These are phyloP conservation scores for Talaromyces liani DNA, from an alignment of 495 filamentous ascomycete species.

Conservation along the genomic window DNA sequence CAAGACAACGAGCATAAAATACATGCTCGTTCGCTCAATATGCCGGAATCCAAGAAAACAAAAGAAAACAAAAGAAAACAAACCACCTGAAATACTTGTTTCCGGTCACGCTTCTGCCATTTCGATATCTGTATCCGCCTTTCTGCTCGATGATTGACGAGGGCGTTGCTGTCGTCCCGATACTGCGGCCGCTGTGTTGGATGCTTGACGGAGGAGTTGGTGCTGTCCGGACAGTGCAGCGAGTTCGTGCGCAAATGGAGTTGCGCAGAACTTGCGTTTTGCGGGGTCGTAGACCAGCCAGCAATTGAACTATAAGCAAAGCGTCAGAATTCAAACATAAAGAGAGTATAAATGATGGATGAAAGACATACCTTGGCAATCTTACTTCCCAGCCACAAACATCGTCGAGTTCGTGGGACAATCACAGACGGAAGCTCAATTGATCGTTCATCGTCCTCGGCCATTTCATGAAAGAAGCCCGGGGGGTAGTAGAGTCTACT, in stretches of 20 bases:
- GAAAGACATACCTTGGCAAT: slow-evolving; percentile 45
- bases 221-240: slow-evolving; percentile 2
- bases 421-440: slow-evolving; percentile 61
- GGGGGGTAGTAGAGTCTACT: slow-evolving; percentile 59
- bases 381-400: slow-evolving; percentile 60
- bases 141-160: neutral
- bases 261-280: slow-evolving; percentile 21
- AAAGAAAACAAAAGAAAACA: neutral
- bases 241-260: slow-evolving; percentile 20
- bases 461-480: slow-evolving; percentile 60
- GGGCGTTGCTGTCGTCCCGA: neutral
- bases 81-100: neutral
- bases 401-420: slow-evolving; percentile 60
- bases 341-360: neutral
- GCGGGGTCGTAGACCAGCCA: slow-evolving; percentile 31
- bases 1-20: neutral
- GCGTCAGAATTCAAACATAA: no score
- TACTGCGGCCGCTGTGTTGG: neutral
- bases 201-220: neutral
- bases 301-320: slow-evolving; percentile 27
- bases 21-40: neutral
- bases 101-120: neutral
- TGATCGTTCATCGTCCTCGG: slow-evolving; percentile 71
- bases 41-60: neutral
- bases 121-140: neutral